These are phyloP conservation scores for Fusarium redolens DNA, from an alignment of 2,329 filamentous ascomycete genomes.

Conservation along the genomic window DNA sequence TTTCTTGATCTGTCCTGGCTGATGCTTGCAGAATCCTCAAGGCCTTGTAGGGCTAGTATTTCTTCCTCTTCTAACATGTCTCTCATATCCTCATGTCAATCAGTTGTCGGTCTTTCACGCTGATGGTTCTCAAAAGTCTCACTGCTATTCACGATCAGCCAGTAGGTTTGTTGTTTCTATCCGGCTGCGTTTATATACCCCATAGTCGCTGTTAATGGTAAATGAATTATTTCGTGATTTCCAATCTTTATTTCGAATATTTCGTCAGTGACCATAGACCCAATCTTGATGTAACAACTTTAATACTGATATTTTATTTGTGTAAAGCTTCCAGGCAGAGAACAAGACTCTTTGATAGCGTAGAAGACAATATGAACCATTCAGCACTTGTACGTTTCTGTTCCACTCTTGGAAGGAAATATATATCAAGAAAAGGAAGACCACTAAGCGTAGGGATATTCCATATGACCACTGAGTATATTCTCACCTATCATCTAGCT, in stretches of 20 bases:
- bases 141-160: not conserved
- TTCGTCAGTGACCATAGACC: not conserved
- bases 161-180: not conserved
- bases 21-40: conserved; percentile 20
- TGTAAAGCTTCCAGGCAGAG: not conserved
- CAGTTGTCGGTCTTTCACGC: not conserved
- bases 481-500: not conserved
- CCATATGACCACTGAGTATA: not conserved
- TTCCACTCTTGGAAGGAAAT: not conserved
- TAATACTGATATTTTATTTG: not conserved
- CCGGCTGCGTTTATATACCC: conserved; percentile 22
- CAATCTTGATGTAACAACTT: not conserved
- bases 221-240: not conserved
- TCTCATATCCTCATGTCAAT: not conserved
- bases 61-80: not conserved
- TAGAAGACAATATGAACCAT: not conserved
- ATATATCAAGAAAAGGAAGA: not conserved
- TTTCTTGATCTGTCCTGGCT: conserved; percentile 4
- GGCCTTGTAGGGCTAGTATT: not conserved
- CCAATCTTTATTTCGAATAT: not conserved
- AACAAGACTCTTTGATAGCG: not conserved
- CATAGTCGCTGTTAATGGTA: not conserved
- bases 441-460: not conserved
- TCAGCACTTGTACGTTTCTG: not conserved
- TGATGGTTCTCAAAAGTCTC: not conserved